phyloP scores from a whole-genome alignment of 2,329 filamentous ascomycete species.

The Lizonia empirigonia region DNA sequence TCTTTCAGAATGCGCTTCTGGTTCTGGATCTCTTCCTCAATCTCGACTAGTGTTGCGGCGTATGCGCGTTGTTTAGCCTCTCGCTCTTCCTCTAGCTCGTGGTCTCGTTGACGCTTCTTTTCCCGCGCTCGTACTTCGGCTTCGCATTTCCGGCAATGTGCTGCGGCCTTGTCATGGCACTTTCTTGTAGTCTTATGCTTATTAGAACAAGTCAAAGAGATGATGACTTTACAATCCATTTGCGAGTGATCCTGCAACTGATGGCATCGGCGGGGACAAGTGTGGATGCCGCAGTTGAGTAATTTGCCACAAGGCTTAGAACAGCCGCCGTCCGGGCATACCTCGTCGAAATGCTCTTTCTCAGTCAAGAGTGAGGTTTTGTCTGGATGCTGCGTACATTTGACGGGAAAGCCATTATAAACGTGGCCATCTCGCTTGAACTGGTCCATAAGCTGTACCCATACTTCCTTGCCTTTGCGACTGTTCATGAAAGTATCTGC shows the following conservation, averaged over 20 bases:
- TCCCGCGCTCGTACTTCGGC: slow-evolving; percentile 55
- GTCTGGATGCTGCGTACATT: slow-evolving; percentile 43
- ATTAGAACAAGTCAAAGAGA: slow-evolving; percentile 58
- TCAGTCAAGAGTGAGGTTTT: slow-evolving; percentile 54
- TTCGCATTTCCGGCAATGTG: slow-evolving; percentile 59
- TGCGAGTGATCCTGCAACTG: slow-evolving; percentile 63
- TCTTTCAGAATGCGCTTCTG: slow-evolving; percentile 54
- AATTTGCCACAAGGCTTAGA: slow-evolving; percentile 59
- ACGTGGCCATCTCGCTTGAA: slow-evolving; percentile 58
- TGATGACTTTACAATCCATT: slow-evolving; percentile 53
- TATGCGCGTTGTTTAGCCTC: slow-evolving; percentile 55
- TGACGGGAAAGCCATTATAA: slow-evolving; percentile 48
- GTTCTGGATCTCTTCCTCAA: slow-evolving; percentile 62
- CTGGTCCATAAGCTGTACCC: slow-evolving; percentile 63
- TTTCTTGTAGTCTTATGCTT: slow-evolving; percentile 56
- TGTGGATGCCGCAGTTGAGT: slow-evolving; percentile 64
- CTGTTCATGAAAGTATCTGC: slow-evolving; percentile 67
- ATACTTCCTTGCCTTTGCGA: slow-evolving; percentile 62
- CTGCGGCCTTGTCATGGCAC: slow-evolving; percentile 53
- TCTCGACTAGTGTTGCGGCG: slow-evolving; percentile 51
- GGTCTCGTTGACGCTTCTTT: slow-evolving; percentile 53
- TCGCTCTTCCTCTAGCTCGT: slow-evolving; percentile 59
- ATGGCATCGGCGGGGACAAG: slow-evolving; percentile 67
- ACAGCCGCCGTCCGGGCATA: slow-evolving; percentile 75
- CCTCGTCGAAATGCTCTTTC: slow-evolving; percentile 63